Evolutionary conservation across 2,329 filamentous ascomycete species (phyloP), one percentile per base, ranked within the genome.

Genomic region (Ophiocordyceps robertsii): DNA sequence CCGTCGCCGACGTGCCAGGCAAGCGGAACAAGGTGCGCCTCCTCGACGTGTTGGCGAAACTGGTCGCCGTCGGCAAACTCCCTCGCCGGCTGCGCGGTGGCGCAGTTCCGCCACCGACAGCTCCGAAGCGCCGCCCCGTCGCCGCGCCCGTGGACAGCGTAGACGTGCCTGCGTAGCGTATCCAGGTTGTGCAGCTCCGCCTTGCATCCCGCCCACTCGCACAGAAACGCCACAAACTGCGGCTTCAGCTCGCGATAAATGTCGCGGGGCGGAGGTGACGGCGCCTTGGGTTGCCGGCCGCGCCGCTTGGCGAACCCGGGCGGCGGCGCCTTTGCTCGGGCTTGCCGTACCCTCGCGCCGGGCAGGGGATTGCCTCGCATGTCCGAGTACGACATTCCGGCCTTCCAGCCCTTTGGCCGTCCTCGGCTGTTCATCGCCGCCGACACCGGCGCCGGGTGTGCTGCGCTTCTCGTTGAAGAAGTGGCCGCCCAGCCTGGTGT

Each of bases 111-210:
- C 63, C 63, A 65, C 0, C 44, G 44, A 37, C 61, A 65, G 24
- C 29, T 43, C 32, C 19, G 21, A 9, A 4, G n/a, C 37, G 2
- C 17, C 16, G 38, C 29, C 11, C 38, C n/a, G 3, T 36, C 21
- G 13, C 42, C 43, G n/a, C 46, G 37, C 1, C 49, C 62, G 52
- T 82, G 77, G 3, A 78, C 64, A 13, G 66, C 50, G 16, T 58
- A 53, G 13, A 81, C 57, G 48, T 82, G 77, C 43, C 60, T 62
- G 21, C 70, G 64, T 35, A 82, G 55, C 10, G 75, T 81, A 12
- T 72, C 71, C 44, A 79, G 56, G 51, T 82, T 82, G 40, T 80
- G 75, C 38, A 82, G 61, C 56, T 80, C 72, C 4, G 77, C 77
- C 29, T 63, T 66, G 51, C 77, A 82, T 0, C 62, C 62, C 19